Base-by-base conservation (phyloP, 179 eudicot species). In the Monotropa hypopitys region DNA sequence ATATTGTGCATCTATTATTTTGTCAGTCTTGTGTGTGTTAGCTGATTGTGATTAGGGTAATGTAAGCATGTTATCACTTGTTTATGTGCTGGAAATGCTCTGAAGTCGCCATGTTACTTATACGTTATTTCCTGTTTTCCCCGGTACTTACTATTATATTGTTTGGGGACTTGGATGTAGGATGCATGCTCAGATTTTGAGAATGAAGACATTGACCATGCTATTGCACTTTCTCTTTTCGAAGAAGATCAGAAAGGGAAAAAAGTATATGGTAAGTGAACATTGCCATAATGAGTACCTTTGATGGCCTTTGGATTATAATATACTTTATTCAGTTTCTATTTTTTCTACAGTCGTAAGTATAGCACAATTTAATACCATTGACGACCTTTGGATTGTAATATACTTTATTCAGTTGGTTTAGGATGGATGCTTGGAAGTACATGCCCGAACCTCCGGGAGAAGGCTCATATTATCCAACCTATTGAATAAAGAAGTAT, bases 221-320 rank as follows among this genome's bases (percentile, higher is more conserved):
- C 98, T 59, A 91, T 92, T 84, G 98, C 97, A 78, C 88, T 88
- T 77, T 93, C 98, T 56, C 90, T 93, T 77, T 83, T 84, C n/a
- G 97, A 91, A 82, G 92, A 88, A 73, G 92, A 91, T 84, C 85
- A 75, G 16, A 93, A 92, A 84, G 98, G 96, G 77, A 92, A 94
- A 85, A 88, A 87, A 87, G 91, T 88, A 65, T 81, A 88, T 74
- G 96, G 98, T 94, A 84, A 86, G 90, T 81, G 53, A 32, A 21
- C 50, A 75, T 49, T 75, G 35, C 2, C 9, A 13, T 63, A 5
- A 33, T 3, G 13, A 79, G 11, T 28, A 40, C 43, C n/a, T n/a
- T n/a, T n/a, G n/a, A n/a, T n/a, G n/a, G n/a, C n/a, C n/a, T n/a
- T n/a, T n/a, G n/a, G n/a, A n/a, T n/a, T n/a, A n/a, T n/a, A n/a